Evolutionary conservation across 1,139 yeast genomes (phyloP).

Genomic region (Spathaspora sp.): DNA sequence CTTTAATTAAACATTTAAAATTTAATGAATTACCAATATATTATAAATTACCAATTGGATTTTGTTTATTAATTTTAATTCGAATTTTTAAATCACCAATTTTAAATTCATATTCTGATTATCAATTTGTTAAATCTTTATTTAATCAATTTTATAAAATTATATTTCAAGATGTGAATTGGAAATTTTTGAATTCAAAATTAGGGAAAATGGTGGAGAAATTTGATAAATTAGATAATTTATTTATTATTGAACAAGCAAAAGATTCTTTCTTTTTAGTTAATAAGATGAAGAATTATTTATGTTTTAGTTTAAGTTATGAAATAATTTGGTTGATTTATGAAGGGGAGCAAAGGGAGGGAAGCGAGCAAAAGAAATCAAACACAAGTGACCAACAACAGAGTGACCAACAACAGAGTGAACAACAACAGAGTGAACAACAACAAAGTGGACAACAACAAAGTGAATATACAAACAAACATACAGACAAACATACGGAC

Average conservation of each 20-base stretch:
- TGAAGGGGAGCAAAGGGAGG: conserved; percentile 19
- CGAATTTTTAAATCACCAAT: conserved; percentile 40
- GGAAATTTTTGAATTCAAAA: conserved; percentile 28
- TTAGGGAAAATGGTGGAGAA: conserved; percentile 30
- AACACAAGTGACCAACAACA: background rate
- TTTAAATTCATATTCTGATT: conserved; percentile 29
- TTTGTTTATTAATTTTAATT: conserved; percentile 31
- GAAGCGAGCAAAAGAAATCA: background rate
- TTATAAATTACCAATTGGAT: conserved; percentile 40
- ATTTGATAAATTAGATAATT: conserved; percentile 22
- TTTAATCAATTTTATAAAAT: conserved; percentile 28
- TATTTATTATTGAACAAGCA: conserved; percentile 11
- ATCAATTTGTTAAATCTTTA: conserved; percentile 27
- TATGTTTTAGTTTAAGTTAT: conserved; percentile 39
- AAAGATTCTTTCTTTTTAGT: conserved; percentile 28
- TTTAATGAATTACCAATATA: conserved; percentile 42
- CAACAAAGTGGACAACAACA: too few species aligned
- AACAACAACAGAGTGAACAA: too few species aligned
- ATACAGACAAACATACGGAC: too few species aligned
- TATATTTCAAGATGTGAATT: conserved; percentile 21
- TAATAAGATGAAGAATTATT: conserved; percentile 36
- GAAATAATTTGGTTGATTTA: conserved; percentile 45
- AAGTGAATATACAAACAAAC: too few species aligned
- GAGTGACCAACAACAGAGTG: background rate
- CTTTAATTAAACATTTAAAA: conserved; percentile 20